Conservation (phyloP, 768 basidiomycete species). For the Phaeotremella fagi region DNA sequence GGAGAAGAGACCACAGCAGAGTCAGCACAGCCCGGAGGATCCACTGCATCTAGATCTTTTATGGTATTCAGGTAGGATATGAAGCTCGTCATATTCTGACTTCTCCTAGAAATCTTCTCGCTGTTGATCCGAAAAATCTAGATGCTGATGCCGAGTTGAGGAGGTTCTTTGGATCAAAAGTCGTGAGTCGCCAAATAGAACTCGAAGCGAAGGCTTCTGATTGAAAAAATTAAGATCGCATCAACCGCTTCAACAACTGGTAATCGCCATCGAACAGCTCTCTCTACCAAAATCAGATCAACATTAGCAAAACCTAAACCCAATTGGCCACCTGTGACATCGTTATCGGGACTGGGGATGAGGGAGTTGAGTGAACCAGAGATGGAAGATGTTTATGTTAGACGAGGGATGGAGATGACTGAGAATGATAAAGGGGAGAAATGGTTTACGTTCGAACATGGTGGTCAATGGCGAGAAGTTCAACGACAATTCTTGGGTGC, state of each 20-base stretch:
- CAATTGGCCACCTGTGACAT: slow-evolving; percentile 62
- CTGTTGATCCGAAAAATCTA: slow-evolving; percentile 74
- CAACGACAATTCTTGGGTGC: slow-evolving; percentile 74
- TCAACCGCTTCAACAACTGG: slow-evolving; percentile 47
- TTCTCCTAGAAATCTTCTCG: slow-evolving; percentile 54
- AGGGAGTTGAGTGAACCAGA: slow-evolving; percentile 60
- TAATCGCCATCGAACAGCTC: slow-evolving; percentile 31
- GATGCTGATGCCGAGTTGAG: slow-evolving; percentile 87
- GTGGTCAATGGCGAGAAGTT: slow-evolving; percentile 73
- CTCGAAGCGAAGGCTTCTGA: too few species aligned
- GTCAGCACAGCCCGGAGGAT: slow-evolving; percentile 10
- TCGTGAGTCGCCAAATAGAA: slow-evolving; percentile 57
- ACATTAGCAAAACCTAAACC: slow-evolving; percentile 71
- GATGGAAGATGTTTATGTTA: slow-evolving; percentile 50
- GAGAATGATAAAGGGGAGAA: slow-evolving; percentile 56
- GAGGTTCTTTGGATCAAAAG: slow-evolving; percentile 88
- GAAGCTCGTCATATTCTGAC: slow-evolving; percentile 36
- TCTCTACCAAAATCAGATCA: slow-evolving; percentile 53
- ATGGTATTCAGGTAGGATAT: slow-evolving; percentile 42
- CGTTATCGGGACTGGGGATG: slow-evolving; percentile 61
- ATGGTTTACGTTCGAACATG: slow-evolving; percentile 87
- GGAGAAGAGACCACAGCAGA: slow-evolving; percentile 50
- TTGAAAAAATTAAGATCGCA: slow-evolving; percentile 31
- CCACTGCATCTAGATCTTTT: slow-evolving; percentile 27
- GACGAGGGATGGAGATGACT: slow-evolving; percentile 38